phyloP scores from a whole-genome alignment of 2,329 filamentous ascomycete genomes.

The Aspergillus persii region DNA sequence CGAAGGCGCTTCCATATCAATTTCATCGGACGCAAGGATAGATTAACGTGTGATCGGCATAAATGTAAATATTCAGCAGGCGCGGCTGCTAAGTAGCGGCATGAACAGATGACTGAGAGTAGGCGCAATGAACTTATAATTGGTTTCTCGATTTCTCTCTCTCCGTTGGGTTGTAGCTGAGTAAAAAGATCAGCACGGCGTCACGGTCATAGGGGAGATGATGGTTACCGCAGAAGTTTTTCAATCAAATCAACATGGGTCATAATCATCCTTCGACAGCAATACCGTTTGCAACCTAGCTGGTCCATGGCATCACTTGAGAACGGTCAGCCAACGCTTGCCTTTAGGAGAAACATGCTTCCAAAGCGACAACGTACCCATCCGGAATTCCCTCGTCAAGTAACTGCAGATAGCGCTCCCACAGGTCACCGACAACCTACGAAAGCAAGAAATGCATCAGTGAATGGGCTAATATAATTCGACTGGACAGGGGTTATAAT shows the following conservation, averaged over 20 bases:
- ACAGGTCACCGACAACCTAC: conserved; percentile 93
- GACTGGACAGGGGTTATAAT: no score
- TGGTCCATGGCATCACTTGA: conserved; percentile 90
- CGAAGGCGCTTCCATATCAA: background rate
- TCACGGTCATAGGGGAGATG: background rate
- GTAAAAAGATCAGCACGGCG: background rate
- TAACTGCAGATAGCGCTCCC: conserved; percentile 90
- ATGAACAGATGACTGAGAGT: background rate
- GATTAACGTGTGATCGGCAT: background rate
- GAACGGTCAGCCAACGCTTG: conserved; percentile 9
- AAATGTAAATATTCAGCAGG: background rate
- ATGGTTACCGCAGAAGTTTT: conserved; percentile 84
- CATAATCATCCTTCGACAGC: conserved; percentile 99
- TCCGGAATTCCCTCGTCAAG: conserved; percentile 75
- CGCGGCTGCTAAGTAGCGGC: background rate
- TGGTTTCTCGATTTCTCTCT: conserved; percentile 11
- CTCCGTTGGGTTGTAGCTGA: conserved; percentile 33
- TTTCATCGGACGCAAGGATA: background rate
- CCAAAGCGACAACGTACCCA: conserved; percentile 57
- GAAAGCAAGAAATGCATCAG: background rate
- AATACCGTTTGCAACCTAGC: conserved; percentile 91
- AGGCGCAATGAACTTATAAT: background rate
- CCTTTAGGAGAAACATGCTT: background rate
- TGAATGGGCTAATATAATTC: background rate
- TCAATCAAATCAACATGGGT: conserved; percentile 98